Conservation (phyloP, 345 rosid species). For the Rhodamnia rubescens region DNA sequence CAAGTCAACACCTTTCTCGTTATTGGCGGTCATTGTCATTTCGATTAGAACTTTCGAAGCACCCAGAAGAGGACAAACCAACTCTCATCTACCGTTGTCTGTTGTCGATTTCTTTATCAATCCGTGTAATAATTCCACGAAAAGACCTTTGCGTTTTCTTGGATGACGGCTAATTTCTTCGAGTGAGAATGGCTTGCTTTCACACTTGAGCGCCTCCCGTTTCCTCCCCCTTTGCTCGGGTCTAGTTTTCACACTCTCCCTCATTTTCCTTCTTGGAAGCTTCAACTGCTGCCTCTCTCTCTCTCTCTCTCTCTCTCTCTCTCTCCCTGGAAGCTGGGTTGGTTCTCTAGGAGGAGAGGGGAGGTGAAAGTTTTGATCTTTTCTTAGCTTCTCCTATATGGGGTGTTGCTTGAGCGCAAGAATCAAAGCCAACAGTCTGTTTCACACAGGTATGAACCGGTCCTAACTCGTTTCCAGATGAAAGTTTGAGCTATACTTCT, state of each 20-base stretch:
- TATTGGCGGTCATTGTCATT: neutral
- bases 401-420: slow-evolving; percentile 1
- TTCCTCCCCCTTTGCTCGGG: neutral
- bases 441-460: slow-evolving; percentile 20
- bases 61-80: neutral
- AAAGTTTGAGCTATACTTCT: neutral
- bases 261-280: neutral
- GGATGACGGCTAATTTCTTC: neutral
- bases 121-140: neutral
- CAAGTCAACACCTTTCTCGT: neutral
- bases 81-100: neutral
- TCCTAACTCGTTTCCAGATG: neutral
- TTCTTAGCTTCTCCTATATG: neutral
- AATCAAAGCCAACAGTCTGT: slow-evolving; percentile 26
- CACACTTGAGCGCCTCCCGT: neutral
- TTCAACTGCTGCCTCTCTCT: neutral
- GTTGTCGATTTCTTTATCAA: neutral
- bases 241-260: neutral
- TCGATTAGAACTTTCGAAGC: neutral
- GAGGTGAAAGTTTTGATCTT: neutral
- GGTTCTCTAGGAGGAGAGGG: neutral
- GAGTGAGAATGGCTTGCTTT: neutral
- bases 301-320: neutral
- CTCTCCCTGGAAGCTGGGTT: neutral
- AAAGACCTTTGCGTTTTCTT: neutral